phyloP scores from a whole-genome alignment of 2,329 filamentous ascomycete genomes.

The Myriosclerotinia curreyana region DNA sequence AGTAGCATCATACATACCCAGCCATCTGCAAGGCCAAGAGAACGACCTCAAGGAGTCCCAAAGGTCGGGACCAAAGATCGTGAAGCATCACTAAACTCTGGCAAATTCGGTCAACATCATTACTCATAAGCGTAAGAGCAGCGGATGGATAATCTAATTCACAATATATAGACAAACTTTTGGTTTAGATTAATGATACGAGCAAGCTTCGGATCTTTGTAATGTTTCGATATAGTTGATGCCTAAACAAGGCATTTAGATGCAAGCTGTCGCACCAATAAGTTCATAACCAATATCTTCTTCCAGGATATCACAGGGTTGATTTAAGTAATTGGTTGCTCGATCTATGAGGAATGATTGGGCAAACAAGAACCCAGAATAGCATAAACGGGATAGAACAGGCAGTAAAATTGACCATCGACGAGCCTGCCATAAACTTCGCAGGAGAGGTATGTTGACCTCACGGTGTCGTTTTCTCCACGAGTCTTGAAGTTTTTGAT shows the following conservation, averaged over 20 bases:
- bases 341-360: neutral
- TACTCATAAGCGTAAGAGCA: too few species aligned
- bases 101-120: too few species aligned
- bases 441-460: neutral
- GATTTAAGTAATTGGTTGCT: neutral
- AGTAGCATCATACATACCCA: too few species aligned
- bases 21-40: too few species aligned
- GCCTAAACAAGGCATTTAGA: slow-evolving; percentile 18
- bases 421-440: neutral
- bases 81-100: too few species aligned
- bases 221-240: slow-evolving; percentile 35
- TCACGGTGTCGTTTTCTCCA: neutral
- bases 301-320: neutral
- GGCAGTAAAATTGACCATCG: neutral
- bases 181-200: slow-evolving; percentile 38
- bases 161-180: too few species aligned
- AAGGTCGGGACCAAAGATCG: too few species aligned
- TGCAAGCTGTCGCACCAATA: neutral
- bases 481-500: neutral
- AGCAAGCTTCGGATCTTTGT: slow-evolving; percentile 41
- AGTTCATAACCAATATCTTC: neutral
- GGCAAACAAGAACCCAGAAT: neutral
- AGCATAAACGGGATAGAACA: neutral
- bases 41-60: too few species aligned
- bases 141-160: too few species aligned